These are phyloP conservation scores for Penicillium atrosanguineum DNA, from an alignment of 495 filamentous ascomycete species.

Conservation along the genomic window DNA sequence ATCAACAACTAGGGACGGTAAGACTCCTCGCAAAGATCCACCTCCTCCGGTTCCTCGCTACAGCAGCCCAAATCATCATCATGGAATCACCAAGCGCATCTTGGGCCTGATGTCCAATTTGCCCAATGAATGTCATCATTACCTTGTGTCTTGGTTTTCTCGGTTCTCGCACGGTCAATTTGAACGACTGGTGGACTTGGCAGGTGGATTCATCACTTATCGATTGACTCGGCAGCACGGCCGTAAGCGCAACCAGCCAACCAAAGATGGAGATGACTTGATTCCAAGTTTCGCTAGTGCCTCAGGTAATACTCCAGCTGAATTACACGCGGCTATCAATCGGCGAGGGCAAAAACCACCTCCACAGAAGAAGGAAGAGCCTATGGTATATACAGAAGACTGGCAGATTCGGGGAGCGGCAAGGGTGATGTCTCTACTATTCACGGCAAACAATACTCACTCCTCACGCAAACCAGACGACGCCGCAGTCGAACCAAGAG, in stretches of 20 bases:
- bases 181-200: constrained; percentile 68
- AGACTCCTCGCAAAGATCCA: constrained; percentile 18
- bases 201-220: constrained; percentile 80
- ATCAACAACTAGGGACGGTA: constrained; percentile 19
- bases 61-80: constrained; percentile 57
- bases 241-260: constrained; percentile 56
- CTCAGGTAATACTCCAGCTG: constrained; percentile 59
- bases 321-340: constrained; percentile 78
- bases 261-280: constrained; percentile 59
- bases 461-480: constrained; percentile 31
- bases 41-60: constrained; percentile 12
- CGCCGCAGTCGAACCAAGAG: constrained; percentile 12
- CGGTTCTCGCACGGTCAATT: constrained; percentile 68
- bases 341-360: constrained; percentile 47
- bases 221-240: constrained; percentile 71
- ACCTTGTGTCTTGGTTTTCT: constrained; percentile 83
- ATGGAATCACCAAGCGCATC: constrained; percentile 85
- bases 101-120: constrained; percentile 77
- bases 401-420: constrained; percentile 89
- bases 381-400: constrained; percentile 72
- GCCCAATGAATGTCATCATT: constrained; percentile 72
- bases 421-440: constrained; percentile 77
- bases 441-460: constrained; percentile 73
- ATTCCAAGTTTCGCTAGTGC: constrained; percentile 67
- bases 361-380: constrained; percentile 45